Evolutionary conservation across 2,329 filamentous ascomycete genomes (phyloP), one percentile per base, ranked within the genome.

Genomic region (Clonostachys sp.): DNA sequence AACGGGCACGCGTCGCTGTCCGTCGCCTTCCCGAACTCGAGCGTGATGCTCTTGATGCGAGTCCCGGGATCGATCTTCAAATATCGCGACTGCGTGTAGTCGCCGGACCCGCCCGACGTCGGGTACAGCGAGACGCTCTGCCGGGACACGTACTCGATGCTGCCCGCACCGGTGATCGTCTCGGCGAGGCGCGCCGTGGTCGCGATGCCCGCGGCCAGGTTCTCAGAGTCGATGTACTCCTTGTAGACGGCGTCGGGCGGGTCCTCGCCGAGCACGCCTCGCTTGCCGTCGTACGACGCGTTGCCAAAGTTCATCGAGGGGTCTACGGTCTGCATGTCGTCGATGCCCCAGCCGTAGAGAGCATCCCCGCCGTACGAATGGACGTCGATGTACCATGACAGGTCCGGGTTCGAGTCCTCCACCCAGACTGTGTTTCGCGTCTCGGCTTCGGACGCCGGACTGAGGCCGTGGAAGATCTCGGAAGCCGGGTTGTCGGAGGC

Each of bases 331-430:
- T 83, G 79, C 48, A 73, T 64, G 44, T 74, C 67, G 52, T 81
- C 78, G 51, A 77, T 73, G 20, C 79, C 78, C 78, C 78, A 83
- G 48, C 66, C 70, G 60, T 81, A 81, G 13, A 83, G 61, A 14
- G 83, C 65, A 34, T 72, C 51, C 3, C 75, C 77, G 1, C 70
- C 66, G 20, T 68, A 75, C 1, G 77, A 80, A 66, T 83, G 80
- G 42, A 83, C 66, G 51, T 83, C 79, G 48, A 81, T 62, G 58
- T 78, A 80, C 77, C 78, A 82, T 24, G 72, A 67, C 41, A 82
- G 62, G 39, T 71, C 70, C 43, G 65, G 59, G 59, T 73, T 75
- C 24, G 67, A 64, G 52, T 76, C 69, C 56, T 80, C 64, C 9
- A 78, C 59, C 62, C 73, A 80, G 49, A 72, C 74, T 48, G 80